Base-by-base conservation (phyloP, 2,329 filamentous ascomycete species). In the Calonectria pteridis region DNA sequence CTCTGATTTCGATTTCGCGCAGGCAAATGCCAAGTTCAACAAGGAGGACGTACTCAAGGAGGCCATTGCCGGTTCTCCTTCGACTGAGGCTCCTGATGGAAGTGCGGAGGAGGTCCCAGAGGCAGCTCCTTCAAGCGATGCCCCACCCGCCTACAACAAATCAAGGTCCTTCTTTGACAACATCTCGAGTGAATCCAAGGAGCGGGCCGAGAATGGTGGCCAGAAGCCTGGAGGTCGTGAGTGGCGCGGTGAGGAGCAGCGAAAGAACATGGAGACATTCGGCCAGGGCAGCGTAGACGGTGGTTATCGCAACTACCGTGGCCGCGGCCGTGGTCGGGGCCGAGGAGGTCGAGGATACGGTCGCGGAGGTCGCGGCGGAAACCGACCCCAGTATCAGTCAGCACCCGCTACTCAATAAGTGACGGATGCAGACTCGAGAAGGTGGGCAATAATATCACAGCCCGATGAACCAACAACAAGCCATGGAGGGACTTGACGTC, bases 261-360 rank as follows among this genome's bases (percentile, higher is more conserved):
- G 93, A 84, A 95, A 95, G 87, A 98, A 98, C 83, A 94, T 99
- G 82, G 97, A 99, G 86, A 99, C 97, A 0, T 99, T 99, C 79
- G 97, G 97, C 11, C 96, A 98, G 84, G 96, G 96, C 67, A 98
- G 95, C 78, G 96, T 99, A 28, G 97, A 99, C 79, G 93, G 92
- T 65, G 91, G 92, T 20, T 94, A 92, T 83, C 91, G 94, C 74
- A 93, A 94, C 76, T 97, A 93, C 84, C 93, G 95, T 66, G 94
- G 95, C 35, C 91, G 95, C 53, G 94, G 94, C 43, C 92, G 95
- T 71, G 94, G 94, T 28, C 91, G 94, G 63, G 93, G 93, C 31
- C 82, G 86, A 31, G 87, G 88, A 31, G 85, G 87, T 37, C 82
- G 84, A 28, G 85, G 84, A 64, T 83, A 73, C 53, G 70, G 73